phyloP scores from a whole-genome alignment of 352 stramenopile genomes.

The Phytophthora vignae region DNA sequence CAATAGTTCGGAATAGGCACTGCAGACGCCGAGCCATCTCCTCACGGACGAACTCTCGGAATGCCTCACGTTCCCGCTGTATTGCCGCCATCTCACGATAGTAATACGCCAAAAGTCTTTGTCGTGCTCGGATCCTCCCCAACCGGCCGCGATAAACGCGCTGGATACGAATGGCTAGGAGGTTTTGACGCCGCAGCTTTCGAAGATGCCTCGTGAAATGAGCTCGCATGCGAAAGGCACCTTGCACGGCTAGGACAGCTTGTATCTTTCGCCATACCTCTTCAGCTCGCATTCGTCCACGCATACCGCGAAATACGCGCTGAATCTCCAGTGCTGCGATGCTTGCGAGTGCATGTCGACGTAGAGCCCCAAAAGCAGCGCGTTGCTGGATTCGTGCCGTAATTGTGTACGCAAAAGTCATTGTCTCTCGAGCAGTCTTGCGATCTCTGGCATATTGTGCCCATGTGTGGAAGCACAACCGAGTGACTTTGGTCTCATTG shows the following conservation, averaged over 20 bases:
- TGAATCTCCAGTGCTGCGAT: conserved; percentile 76
- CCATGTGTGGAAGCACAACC: conserved; percentile 55
- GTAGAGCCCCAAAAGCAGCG: conserved; percentile 51
- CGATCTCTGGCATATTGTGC: conserved; percentile 40
- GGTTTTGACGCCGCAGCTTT: conserved; percentile 47
- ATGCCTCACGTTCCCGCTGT: conserved; percentile 59
- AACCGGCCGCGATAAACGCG: conserved; percentile 68
- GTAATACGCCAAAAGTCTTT: conserved; percentile 55
- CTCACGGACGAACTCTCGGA: conserved; percentile 43
- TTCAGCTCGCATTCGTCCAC: conserved; percentile 43
- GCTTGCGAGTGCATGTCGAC: conserved; percentile 48
- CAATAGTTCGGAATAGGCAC: conserved; percentile 44
- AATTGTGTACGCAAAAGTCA: conserved; percentile 40
- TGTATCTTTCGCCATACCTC: conserved; percentile 50
- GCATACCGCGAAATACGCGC: conserved; percentile 58
- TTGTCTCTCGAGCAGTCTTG: conserved; percentile 41
- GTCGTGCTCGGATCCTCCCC: conserved; percentile 48
- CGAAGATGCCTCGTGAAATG: conserved; percentile 60
- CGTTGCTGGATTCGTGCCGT: conserved; percentile 44
- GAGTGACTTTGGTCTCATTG: conserved; percentile 50
- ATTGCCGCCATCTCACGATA: conserved; percentile 65
- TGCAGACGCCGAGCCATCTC: conserved; percentile 61
- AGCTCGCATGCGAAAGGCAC: conserved; percentile 70
- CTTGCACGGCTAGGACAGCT: conserved; percentile 63
- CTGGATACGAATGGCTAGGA: conserved; percentile 66